Conservation (phyloP, 2,329 filamentous ascomycete species). For the Beauveria asiatica region DNA sequence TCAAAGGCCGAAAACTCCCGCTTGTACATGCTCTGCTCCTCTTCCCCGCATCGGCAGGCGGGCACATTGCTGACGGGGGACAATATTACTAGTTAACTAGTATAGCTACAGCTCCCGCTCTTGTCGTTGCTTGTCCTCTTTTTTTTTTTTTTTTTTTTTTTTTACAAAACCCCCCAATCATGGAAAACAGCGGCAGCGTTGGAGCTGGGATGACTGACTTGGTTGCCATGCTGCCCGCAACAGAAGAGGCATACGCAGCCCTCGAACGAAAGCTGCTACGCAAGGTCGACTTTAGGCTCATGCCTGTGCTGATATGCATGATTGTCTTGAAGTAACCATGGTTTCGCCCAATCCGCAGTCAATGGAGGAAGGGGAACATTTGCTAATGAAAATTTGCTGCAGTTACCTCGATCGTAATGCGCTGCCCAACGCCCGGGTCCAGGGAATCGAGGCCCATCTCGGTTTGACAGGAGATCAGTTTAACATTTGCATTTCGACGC, state of each 20-base stretch:
- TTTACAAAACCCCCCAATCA: background rate
- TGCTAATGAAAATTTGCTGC: background rate
- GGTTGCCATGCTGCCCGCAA: background rate
- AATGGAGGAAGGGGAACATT: background rate
- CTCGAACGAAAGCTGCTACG: constrained; percentile 30
- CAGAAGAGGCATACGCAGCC: background rate
- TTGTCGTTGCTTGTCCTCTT: too few species aligned
- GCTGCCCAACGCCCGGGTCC: constrained; percentile 28
- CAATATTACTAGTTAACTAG: too few species aligned
- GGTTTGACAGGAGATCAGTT: constrained; percentile 47
- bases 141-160: too few species aligned
- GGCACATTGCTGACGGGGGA: too few species aligned
- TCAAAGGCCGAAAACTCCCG: too few species aligned
- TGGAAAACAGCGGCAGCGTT: background rate
- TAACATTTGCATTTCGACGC: constrained; percentile 50
- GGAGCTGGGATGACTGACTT: background rate
- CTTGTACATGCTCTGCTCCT: too few species aligned
- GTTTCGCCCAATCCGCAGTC: too few species aligned
- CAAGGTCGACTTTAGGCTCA: constrained; percentile 43
- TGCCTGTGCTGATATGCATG: constrained; percentile 46
- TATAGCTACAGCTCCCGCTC: too few species aligned
- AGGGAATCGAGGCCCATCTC: constrained; percentile 48
- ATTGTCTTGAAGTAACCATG: constrained; percentile 38
- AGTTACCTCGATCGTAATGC: constrained; percentile 42
- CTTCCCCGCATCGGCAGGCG: too few species aligned